Base-by-base conservation (phyloP, 441 rosid species). In the Arabidopsis lyrata region DNA sequence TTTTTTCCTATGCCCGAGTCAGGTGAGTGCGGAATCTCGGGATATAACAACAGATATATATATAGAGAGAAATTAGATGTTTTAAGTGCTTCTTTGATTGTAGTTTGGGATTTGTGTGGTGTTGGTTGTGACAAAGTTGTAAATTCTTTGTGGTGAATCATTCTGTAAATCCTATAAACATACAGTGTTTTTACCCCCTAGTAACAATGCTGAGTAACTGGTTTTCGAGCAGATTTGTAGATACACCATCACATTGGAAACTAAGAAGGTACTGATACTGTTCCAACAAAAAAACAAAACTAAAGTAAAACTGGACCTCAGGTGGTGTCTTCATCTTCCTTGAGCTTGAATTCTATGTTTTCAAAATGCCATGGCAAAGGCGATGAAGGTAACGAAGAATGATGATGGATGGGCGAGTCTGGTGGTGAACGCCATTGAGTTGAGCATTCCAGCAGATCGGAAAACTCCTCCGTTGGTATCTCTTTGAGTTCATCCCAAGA, bases 111-210 rank as follows among this genome's bases (percentile, higher is more conserved):
- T 50, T 63, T 63, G 66, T 76, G 72, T 56, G 76, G 76, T 63
- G 67, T 60, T 61, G 47, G 68, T 54, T 75, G 59, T 69, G 74
- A 57, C 29, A 45, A 62, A 45, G 52, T 55, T 76, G 79, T 76
- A 70, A 76, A 70, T 76, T 70, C 74, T 44, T 75, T 59, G 49
- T 54, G 58, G 42, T 53, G 35, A 24, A 24, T 10, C 79, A 35
- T 35, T 49, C 49, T 77, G 80, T 77, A 77, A 65, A 77, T 71
- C 68, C 73, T 60, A 77, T 60, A 71, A 77, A 54, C 77, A 58
- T 58, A 77, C 68, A 39, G 3, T 59, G 58, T 70, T 64, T 70
- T 47, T 62, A 75, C 66, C 49, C 63, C 60, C 29, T 38, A 63
- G 47, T 27, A 70, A 76, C 66, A 48, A 54, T 68, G 2, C 56